phyloP scores from a whole-genome alignment of 2,329 filamentous ascomycete genomes.

The Penicillium sp. region DNA sequence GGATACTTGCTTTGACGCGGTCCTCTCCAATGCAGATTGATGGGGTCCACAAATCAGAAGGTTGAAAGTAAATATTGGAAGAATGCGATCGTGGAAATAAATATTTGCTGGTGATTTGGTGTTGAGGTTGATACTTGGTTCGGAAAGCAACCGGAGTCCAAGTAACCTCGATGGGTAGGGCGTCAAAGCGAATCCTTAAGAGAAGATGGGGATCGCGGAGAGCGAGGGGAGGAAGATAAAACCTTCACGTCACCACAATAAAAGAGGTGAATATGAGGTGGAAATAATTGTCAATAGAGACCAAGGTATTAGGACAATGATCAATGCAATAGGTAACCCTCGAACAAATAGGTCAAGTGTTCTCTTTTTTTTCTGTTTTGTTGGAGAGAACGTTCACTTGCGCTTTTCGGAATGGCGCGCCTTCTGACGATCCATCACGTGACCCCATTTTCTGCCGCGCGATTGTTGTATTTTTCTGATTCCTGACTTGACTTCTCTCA shows the following conservation, averaged over 20 bases:
- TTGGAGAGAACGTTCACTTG: constrained; percentile 10
- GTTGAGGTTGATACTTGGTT: constrained; percentile 24
- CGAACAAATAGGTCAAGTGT: constrained; percentile 2
- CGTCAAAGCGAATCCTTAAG: constrained; percentile 23
- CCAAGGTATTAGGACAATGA: constrained; percentile 1
- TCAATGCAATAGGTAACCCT: constrained; percentile 4
- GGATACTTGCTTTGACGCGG: constrained; percentile 16
- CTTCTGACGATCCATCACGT: constrained; percentile 37
- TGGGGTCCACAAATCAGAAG: constrained; percentile 5
- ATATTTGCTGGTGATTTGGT: constrained; percentile 10
- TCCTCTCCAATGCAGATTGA: constrained; percentile 13
- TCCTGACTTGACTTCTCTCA: constrained; percentile 2
- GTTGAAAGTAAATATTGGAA: constrained; percentile 6
- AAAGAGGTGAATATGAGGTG: neutral
- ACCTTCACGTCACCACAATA: constrained; percentile 3
- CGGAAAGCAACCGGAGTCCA: constrained; percentile 17
- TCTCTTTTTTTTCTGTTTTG: constrained; percentile 4
- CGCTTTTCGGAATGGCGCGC: constrained; percentile 32
- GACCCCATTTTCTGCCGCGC: constrained; percentile 31
- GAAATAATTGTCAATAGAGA: neutral
- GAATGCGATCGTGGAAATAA: constrained; percentile 11
- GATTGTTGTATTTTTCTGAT: constrained; percentile 8
- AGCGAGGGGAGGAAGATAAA: constrained; percentile 14
- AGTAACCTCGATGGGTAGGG: constrained; percentile 30
- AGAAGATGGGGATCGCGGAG: constrained; percentile 28